Evolutionary conservation across 1,284 basidiomycete species (phyloP).

Genomic region (Abortiporus biennis): DNA sequence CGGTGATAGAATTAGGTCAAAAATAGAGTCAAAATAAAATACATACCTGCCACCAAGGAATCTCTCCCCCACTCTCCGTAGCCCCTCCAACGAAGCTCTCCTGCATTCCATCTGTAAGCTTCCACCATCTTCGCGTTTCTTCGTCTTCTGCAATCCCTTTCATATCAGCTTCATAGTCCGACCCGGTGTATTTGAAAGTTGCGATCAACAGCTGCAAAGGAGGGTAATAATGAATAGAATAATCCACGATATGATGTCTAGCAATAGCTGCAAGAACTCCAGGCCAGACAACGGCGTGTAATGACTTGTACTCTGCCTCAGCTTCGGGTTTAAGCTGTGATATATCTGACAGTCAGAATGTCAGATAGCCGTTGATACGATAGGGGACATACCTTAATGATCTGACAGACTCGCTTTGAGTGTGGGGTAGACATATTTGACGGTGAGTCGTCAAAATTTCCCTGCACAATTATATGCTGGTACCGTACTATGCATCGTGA

Average conservation of each 20-base stretch:
- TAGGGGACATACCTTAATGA: constrained; percentile 48
- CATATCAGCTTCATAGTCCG: constrained; percentile 67
- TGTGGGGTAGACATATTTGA: constrained; percentile 28
- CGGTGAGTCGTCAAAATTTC: background rate
- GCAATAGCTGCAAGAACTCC: constrained; percentile 62
- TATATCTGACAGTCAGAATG: constrained; percentile 4
- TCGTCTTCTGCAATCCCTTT: constrained; percentile 53
- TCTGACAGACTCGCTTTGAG: constrained; percentile 65
- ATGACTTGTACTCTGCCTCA: constrained; percentile 60
- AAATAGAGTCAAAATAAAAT: background rate
- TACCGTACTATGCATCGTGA: background rate
- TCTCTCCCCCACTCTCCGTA: constrained; percentile 54
- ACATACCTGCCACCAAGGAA: constrained; percentile 65
- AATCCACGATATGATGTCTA: constrained; percentile 67
- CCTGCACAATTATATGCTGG: background rate
- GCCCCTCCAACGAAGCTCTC: constrained; percentile 67
- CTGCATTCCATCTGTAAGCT: constrained; percentile 73
- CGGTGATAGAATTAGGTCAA: background rate
- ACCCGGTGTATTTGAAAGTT: constrained; percentile 58
- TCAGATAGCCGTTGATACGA: constrained; percentile 1
- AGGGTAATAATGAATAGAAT: constrained; percentile 69
- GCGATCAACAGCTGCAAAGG: constrained; percentile 64
- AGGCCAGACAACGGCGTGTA: constrained; percentile 69
- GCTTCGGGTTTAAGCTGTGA: constrained; percentile 55
- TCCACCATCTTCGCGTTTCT: constrained; percentile 74